These are phyloP conservation scores for Backusella tarrabulga DNA, from an alignment of 192 early-diverging fungal genomes.

Conservation along the genomic window DNA sequence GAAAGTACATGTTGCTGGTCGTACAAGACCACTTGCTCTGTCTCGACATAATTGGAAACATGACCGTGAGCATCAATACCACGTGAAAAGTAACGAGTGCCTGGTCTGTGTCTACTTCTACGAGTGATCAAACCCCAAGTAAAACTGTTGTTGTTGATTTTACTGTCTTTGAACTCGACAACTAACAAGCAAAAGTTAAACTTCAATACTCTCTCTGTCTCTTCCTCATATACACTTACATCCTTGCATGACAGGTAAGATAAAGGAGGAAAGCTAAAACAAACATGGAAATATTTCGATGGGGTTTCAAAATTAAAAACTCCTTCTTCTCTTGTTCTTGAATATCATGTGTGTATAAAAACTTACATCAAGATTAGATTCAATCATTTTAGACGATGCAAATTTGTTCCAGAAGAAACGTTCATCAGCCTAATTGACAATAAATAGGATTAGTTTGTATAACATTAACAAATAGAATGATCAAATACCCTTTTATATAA, in stretches of 20 bases:
- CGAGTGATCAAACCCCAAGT: slow-evolving; percentile 84
- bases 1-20: slow-evolving; percentile 58
- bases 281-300: not conserved
- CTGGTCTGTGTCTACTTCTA: slow-evolving; percentile 76
- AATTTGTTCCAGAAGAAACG: slow-evolving; percentile 94
- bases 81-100: slow-evolving; percentile 91
- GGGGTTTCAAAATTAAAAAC: not conserved
- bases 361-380: slow-evolving; percentile 38
- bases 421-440: slow-evolving; percentile 69
- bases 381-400: slow-evolving; percentile 67
- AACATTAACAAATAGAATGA: slow-evolving; percentile 8
- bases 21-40: slow-evolving; percentile 85
- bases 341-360: not conserved
- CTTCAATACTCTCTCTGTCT: not conserved
- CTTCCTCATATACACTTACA: slow-evolving; percentile 52
- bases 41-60: slow-evolving; percentile 97
- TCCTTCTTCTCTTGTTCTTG: not conserved
- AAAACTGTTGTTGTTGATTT: slow-evolving; percentile 68
- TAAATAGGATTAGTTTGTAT: not conserved
- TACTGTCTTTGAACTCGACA: slow-evolving; percentile 54
- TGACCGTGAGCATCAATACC: slow-evolving; percentile 91
- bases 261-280: slow-evolving; percentile 68
- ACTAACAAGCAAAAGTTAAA: slow-evolving; percentile 39
- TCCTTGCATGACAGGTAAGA: slow-evolving; percentile 89
- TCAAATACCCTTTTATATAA: slow-evolving; percentile 56